Base-by-base conservation (phyloP, 2,329 filamentous ascomycete genomes). In the Ophiostoma piceae region DNA sequence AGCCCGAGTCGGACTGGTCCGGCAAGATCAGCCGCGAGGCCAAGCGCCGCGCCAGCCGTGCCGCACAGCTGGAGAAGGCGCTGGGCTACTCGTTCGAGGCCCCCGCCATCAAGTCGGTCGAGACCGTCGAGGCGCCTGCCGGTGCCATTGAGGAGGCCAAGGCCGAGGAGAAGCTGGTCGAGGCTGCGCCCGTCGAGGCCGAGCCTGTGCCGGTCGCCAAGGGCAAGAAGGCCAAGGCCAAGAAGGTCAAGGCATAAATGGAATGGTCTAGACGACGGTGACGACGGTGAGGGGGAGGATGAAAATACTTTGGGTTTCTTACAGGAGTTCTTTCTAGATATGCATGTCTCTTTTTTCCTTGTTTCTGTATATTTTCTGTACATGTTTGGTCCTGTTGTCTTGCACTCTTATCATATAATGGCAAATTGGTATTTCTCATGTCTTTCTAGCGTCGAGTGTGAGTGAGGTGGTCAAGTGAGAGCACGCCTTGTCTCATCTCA, bases 81-180 rank as follows among this genome's bases (percentile, higher is more conserved):
- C 79, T 96, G 71, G 94, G 91, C 11, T 98, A 99, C 79, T 89
- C 95, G 72, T 94, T 92, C 76, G 86, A 92, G 68, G 85, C 87
- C 29, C 92, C 92, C 0, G 81, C 84, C 74, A 80, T 97, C 74
- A 96, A 92, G 83, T 77, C 79, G 32, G 76, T 77, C 69, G 77
- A 82, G 74, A 76, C 79, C 32, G 78, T 82, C 35, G 80, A 82
- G 74, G 78, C 75, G 8, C 71, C 69, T 12, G 75, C 70, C 70
- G 68, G 66, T 12, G 68, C 26, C 11, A 67, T 68, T 71, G 91
- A 75, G 67, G 77, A 71, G 16, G 29, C 5, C 32, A 16, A 68
- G 67, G n/a, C 51, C 26, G 51, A 71, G 22, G 43, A 11, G 3
- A 51, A 71, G 54, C 12, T 32, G n/a, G 16, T 54, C n/a, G 26